Evolutionary conservation across 2,329 filamentous ascomycete genomes (phyloP), one percentile per base, ranked within the genome.

Genomic region (Thielaviopsis musarum): DNA sequence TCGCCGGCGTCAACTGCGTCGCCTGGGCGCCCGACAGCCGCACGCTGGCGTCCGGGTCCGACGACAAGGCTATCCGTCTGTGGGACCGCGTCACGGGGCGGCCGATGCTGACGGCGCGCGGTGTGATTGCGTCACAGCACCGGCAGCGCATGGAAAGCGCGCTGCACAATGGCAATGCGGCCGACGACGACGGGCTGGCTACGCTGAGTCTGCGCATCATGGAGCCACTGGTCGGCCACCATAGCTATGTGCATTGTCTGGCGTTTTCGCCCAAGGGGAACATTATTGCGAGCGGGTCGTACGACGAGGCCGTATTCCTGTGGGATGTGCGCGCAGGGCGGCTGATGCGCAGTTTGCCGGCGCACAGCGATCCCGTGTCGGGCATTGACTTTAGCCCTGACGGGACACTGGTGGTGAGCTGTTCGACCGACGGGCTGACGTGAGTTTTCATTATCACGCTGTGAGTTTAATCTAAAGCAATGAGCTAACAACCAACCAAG

Each of bases 201-300:
- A 57, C 56, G 10, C 75, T 76, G 28, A 62, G 57, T 30, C 28
- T 62, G 34, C 30, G 60, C 26, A 54, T 62, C 26, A 74, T 75
- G 65, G 74, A 75, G 1, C 79, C 82, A 5, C 75, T 97, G 64
- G 77, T 87, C 24, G 91, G 93, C 2, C 93, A 98, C 67, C 90
- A 96, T 70, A 97, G 94, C 71, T 97, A 97, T 71, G 85, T 98
- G 34, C 95, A 95, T 72, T 89, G 86, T 56, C 76, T 98, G 38
- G 90, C 91, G 5, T 97, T 97, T 70, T 91, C 88, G n/a, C 93
- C 93, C 1, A 97, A 96, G 70, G 93, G 93, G 24, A 98, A 98
- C 68, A 95, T 97, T 68, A 80, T 98, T 38, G 93, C 91, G 17
- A 94, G 88, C 64, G 93, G 93, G 13, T 94, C 88, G 64, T 97